Base-by-base conservation (phyloP, 768 basidiomycete genomes). In the Roridomyces roridus region DNA sequence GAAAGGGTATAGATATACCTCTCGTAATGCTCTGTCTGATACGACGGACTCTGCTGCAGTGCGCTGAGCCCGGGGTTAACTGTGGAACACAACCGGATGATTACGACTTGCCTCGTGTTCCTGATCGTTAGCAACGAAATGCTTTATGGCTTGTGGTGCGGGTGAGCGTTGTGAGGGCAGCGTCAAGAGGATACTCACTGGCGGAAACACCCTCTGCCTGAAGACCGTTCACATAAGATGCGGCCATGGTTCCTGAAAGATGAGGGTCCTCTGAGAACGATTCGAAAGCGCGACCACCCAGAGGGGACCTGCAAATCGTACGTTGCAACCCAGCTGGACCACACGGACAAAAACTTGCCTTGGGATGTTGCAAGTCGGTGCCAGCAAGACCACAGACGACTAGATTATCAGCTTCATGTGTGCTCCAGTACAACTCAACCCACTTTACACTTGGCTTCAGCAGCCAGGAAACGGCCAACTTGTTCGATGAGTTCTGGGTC, bases 1-100 rank as follows among this genome's bases (percentile, higher is more conserved):
- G 69, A 87, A 87, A 80, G 87, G 88, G 65, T 85, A 85, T 6
- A 91, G 76, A 68, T 91, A 91, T 47, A 91, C 76, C 67, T 91
- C 89, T 41, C 88, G 77, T 40, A 91, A 70, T 18, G 89, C 86
- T 28, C 89, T 77, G 26, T 83, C 80, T 9, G 86, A 85, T 58
- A 91, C 72, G 34, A 85, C 81, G 11, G 86, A 86, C 14, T 86
- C 84, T 17, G 81, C 83, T 7, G 85, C 82, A 11, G 82, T 85
- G 12, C 88, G 77, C 67, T 62, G 43, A 26, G 4, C 4, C 24
- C 23, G 9, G 23, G 29, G 4, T 54, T 1, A 46, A 26, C 34
- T 5, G 18, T 15, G 35, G 20, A 8, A 35, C 18, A 44, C n/a
- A 37, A 15, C 9, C 10, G 21, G 31, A 5, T 3, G 7, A 15